phyloP scores from a whole-genome alignment of 2,329 filamentous ascomycete genomes.

The Phaeomoniella chlamydospora region DNA sequence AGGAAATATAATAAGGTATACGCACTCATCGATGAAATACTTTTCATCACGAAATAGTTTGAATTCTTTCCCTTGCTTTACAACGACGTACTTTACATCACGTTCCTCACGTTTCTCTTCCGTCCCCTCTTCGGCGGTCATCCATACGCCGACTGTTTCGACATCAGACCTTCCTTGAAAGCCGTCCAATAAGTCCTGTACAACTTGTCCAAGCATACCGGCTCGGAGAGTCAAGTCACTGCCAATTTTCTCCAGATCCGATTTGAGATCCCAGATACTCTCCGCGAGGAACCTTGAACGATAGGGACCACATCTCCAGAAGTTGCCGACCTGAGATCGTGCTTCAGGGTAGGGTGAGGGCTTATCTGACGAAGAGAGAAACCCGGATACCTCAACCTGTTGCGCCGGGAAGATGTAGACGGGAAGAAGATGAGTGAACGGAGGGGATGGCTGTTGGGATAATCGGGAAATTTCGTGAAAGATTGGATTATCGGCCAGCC shows the following conservation, averaged over 20 bases:
- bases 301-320: constrained; percentile 62
- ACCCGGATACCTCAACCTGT: constrained; percentile 62
- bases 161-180: constrained; percentile 23
- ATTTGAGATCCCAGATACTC: constrained; percentile 58
- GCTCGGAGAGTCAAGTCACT: constrained; percentile 51
- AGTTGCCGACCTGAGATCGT: constrained; percentile 46
- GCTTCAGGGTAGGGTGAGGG: constrained; percentile 55
- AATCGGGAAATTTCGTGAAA: constrained; percentile 41
- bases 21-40: constrained; percentile 66
- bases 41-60: constrained; percentile 61
- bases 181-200: constrained; percentile 41
- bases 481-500: constrained; percentile 60
- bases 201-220: constrained; percentile 44
- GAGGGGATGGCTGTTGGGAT: constrained; percentile 29
- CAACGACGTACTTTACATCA: constrained; percentile 37
- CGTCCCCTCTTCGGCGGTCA: constrained; percentile 53
- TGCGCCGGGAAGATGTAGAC: constrained; percentile 55
- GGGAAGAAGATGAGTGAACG: constrained; percentile 53
- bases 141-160: constrained; percentile 54
- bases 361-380: constrained; percentile 36
- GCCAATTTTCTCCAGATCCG: constrained; percentile 40
- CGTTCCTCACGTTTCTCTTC: constrained; percentile 56
- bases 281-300: constrained; percentile 59
- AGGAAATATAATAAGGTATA: constrained; percentile 8
- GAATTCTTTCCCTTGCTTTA: constrained; percentile 41